These are phyloP conservation scores for Dinochytrium kinnereticum DNA, from an alignment of 371 early-diverging fungal species.

Conservation along the genomic window DNA sequence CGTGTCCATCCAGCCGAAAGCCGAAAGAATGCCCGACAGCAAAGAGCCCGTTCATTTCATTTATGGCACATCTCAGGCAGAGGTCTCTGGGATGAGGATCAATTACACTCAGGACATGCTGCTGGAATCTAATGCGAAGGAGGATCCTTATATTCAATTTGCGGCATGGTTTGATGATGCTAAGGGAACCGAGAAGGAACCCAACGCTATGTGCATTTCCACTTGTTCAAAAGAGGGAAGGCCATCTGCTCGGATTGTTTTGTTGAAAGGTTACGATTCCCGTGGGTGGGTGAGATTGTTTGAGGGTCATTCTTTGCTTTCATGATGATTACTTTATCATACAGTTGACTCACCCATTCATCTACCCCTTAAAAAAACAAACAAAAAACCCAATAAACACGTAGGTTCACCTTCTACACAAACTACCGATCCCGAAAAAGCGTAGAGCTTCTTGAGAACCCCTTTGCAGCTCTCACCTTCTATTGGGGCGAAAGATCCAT, in stretches of 20 bases:
- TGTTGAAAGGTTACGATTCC: slow-evolving; percentile 51
- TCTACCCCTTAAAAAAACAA: too few species aligned
- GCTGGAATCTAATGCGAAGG: slow-evolving; percentile 17
- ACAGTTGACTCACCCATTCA: too few species aligned
- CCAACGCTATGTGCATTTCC: slow-evolving; percentile 54
- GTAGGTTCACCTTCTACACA: slow-evolving; percentile 57
- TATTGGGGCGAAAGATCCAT: slow-evolving; percentile 50
- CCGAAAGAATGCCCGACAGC: not conserved
- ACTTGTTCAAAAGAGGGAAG: slow-evolving; percentile 34
- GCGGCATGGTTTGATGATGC: slow-evolving; percentile 49
- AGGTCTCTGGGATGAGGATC: slow-evolving; percentile 46
- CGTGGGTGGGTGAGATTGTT: too few species aligned
- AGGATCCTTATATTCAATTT: slow-evolving; percentile 47
- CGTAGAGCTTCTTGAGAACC: slow-evolving; percentile 45
- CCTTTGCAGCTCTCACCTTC: slow-evolving; percentile 47
- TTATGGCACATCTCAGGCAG: slow-evolving; percentile 6
- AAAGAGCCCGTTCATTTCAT: slow-evolving; percentile 1
- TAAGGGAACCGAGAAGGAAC: slow-evolving; percentile 35
- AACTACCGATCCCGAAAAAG: slow-evolving; percentile 57
- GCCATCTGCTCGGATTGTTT: slow-evolving; percentile 53
- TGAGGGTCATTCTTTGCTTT: too few species aligned
- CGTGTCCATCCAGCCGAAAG: not conserved
- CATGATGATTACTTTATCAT: too few species aligned
- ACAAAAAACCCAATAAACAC: not conserved
- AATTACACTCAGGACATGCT: slow-evolving; percentile 37